phyloP scores from a whole-genome alignment of 768 basidiomycete genomes.

The Multifurca ochricompacta region DNA sequence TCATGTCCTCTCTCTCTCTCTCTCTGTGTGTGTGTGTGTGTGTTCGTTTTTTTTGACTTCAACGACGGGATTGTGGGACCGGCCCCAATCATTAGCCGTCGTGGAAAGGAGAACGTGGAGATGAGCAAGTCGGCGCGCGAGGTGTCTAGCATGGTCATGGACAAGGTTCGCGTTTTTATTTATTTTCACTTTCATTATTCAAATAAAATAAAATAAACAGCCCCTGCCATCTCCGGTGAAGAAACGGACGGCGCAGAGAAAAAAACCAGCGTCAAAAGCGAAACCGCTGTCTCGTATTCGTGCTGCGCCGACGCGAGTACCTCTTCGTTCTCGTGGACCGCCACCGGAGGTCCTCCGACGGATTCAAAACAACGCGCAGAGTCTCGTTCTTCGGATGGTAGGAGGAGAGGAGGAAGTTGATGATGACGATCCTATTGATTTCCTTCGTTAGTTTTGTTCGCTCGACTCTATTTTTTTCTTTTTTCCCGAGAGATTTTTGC shows the following conservation, averaged over 20 bases:
- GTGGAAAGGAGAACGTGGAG: conserved; percentile 4
- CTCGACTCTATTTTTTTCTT: neutral
- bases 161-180: neutral
- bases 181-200: neutral
- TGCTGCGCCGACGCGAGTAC: neutral
- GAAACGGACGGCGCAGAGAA: neutral
- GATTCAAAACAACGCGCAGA: conserved; percentile 1
- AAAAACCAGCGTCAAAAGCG: neutral
- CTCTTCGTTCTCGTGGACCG: neutral
- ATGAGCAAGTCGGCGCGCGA: neutral
- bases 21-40: neutral
- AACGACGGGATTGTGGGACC: no score
- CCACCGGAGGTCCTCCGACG: conserved; percentile 6
- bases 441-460: conserved; percentile 11
- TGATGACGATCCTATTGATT: conserved; percentile 16
- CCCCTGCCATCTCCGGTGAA: neutral
- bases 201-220: no score
- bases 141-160: neutral
- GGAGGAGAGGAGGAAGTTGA: conserved; percentile 1
- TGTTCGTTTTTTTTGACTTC: neutral
- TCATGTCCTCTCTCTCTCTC: neutral
- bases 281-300: neutral
- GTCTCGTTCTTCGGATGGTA: no score
- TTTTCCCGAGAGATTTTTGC: neutral
- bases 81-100: no score